Evolutionary conservation across 2,329 filamentous ascomycete species (phyloP), one percentile per base, ranked within the genome.

Genomic region (Penicillium sp.): DNA sequence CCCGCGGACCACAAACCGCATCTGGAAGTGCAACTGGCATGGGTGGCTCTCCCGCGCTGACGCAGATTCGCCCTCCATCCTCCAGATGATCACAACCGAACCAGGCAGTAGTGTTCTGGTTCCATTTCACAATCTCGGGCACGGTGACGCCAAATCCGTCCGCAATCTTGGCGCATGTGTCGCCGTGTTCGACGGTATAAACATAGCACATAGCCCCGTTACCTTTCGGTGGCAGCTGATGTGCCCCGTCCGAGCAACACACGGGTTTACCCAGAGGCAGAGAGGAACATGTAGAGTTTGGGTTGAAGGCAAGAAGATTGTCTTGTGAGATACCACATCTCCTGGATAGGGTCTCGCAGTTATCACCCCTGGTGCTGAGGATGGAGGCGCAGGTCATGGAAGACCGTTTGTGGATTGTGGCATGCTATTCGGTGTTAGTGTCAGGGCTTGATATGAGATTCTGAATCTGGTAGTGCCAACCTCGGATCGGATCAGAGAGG

Each of bases 1-100:
- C 41, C n/a, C 40, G 47, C 1, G 47, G 47, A 5, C 47, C 47
- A 49, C 47, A 49, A 29, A 49, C 30, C 2, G 35, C 29, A 25
- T 22, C n/a, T 9, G 8, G 13, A 5, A 40, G 28, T 2, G 47
- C 35, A 4, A 49, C 35, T 27, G 47, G 47, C 47, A 46, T 49
- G 1, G 41, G 35, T 13, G 35, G 41, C 1, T 39, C 11, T 4
- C 47, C 47, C 0, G 16, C 4, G 9, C 25, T 46, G 12, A 49
- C 22, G 14, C 47, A 49, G 10, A 46, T 22, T 8, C 33, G 35
- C 6, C 41, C 41, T 0, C 47, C 47, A 8, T 35, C 12, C 30
- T 40, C 14, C 2, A 46, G 13, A 8, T 22, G 13, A 1, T 27
- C 19, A 16, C 47, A 46, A 2, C 47, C 41, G 3, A 30, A 22